Percentiles rank a stretch among this genome's conserved stretches.
Evolutionary conservation across 208 protist species (phyloP).

Genomic region (Crithidia sp.): DNA sequence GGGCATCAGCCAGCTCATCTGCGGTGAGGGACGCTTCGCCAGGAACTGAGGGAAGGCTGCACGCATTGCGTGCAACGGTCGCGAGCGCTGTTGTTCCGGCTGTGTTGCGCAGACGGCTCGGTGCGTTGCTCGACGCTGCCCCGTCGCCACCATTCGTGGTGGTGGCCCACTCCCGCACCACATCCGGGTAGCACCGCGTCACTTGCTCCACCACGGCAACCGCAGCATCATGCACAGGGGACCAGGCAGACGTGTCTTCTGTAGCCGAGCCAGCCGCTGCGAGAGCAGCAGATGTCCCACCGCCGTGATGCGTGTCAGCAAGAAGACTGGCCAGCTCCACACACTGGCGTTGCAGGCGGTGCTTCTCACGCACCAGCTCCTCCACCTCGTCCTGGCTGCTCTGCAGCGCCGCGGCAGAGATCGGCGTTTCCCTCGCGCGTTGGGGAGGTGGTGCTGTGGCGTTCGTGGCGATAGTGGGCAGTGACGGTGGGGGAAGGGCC

Average conservation of each 20-base stretch:
- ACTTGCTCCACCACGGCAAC: conserved; percentile 25
- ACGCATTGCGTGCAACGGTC: not conserved
- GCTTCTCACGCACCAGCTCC: conserved; percentile 18
- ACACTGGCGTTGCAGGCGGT: conserved; percentile 29
- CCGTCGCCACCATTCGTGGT: not conserved
- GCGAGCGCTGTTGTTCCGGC: not conserved
- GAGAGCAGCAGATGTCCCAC: not conserved
- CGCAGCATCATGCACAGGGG: conserved; percentile 18
- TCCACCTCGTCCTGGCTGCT: conserved; percentile 31
- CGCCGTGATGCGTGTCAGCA: not conserved
- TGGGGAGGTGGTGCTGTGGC: not conserved
- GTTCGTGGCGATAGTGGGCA: not conserved
- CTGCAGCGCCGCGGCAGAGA: conserved; percentile 15
- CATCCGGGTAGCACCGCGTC: conserved; percentile 15
- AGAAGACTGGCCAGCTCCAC: conserved; percentile 24
- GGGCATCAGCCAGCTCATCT: conserved; percentile 12
- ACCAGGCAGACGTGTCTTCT: not conserved
- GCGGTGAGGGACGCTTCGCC: not conserved
- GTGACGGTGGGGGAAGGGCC: not conserved
- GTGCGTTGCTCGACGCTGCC: not conserved
- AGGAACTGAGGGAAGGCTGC: not conserved
- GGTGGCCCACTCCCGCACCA: conserved; percentile 4
- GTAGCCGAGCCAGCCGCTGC: not conserved
- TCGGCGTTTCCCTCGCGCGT: not conserved
- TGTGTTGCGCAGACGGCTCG: not conserved